Conservation (phyloP, 805 yeast species). For the Pichia scutulata region DNA sequence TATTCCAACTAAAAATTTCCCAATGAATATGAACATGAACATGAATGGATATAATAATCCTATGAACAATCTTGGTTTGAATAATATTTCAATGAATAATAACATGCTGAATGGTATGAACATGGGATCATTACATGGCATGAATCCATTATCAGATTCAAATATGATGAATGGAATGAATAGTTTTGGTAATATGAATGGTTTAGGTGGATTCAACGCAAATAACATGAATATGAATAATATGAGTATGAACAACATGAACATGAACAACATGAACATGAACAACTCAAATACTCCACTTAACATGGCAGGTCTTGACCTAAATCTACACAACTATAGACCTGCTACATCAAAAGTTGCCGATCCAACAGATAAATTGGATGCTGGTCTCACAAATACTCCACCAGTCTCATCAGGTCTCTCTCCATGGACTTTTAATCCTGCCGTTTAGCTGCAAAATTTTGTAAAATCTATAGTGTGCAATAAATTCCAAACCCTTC, state of each 20-base stretch:
- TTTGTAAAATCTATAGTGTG: neutral
- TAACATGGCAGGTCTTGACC: neutral
- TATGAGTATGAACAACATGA: neutral
- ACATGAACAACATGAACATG: neutral
- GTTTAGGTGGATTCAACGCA: neutral
- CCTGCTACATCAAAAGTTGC: neutral
- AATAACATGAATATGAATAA: neutral
- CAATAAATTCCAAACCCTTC: neutral
- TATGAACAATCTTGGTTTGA: neutral
- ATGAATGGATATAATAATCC: conserved; percentile 4
- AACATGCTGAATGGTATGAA: neutral
- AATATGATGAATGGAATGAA: neutral
- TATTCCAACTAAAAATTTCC: neutral
- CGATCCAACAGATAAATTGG: neutral
- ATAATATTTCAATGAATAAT: neutral
- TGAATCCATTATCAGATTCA: neutral
- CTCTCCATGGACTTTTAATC: neutral
- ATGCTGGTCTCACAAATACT: neutral
- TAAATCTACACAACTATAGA: neutral
- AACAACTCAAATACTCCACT: neutral
- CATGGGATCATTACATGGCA: neutral
- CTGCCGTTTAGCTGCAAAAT: neutral
- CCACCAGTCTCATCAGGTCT: neutral
- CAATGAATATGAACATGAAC: neutral
- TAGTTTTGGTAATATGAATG: neutral